Base-by-base conservation (phyloP, 139 green algal species). In the Tetraselmis chui region DNA sequence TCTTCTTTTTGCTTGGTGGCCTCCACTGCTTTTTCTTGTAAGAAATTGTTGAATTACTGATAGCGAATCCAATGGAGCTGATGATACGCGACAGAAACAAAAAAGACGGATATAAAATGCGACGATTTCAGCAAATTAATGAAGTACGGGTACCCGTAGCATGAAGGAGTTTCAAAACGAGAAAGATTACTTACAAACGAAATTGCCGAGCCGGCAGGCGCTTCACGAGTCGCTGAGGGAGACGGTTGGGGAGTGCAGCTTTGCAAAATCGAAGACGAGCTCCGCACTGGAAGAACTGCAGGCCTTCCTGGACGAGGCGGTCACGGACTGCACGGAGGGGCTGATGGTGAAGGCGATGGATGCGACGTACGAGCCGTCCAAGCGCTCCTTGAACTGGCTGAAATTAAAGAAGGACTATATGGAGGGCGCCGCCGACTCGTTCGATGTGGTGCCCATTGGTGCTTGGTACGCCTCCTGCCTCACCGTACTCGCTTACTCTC, bases 351-450 rank as follows among this genome's bases (percentile, higher is more conserved):
- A 99, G 89, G 94, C 92, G 2, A 31, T 94, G 75, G 86, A 90
- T 30, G 92, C 93, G 79, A 97, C 93, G 0, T 99, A 99, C 87
- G 94, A 99, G 93, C 96, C 96, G n/a, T 91, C 86, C 79, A 94
- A 93, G 80, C 89, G 93, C 81, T 94, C 90, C 29, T 87, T 81
- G 31, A 94, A 98, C 89, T 99, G 96, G 95, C 93, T 98, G 28
- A 98, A 98, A 88, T 88, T 99, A 23, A 98, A 99, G 89, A 98
- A 99, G 89, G 97, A 99, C 84, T 99, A 99, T 92, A 89, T 99
- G 85, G 92, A 98, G 32, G 91, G 92, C 1, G 86, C 96, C 67
- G 97, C 96, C 0, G 97, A 99, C 89, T 98, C 96, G 2, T 93
- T 98, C 80, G 96, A 99, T 86, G 85, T 98, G 22, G 94, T 98